A percentile compares a stretch with the other conserved stretches of the same genome.
Conservation (phyloP, 441 rosid genomes). For the Geranium incanum region DNA sequence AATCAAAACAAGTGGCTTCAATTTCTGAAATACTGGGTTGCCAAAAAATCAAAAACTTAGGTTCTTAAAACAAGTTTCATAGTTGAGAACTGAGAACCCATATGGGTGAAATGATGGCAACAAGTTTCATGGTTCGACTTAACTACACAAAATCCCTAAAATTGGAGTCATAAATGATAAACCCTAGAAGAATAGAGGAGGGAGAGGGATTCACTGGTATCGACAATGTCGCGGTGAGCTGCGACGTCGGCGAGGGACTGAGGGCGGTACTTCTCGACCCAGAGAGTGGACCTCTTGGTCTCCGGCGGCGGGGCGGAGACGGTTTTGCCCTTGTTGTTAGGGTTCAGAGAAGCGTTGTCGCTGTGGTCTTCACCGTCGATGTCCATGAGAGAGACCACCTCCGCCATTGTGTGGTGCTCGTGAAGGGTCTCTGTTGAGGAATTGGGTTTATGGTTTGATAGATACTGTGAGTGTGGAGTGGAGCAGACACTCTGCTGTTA, state of each 20-base stretch:
- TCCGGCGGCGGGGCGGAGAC: conserved; percentile 32
- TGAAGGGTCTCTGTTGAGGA: not conserved
- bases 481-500: not conserved
- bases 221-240: conserved; percentile 93
- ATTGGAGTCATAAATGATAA: conserved; percentile 23
- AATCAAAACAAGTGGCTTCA: not conserved
- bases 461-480: not conserved
- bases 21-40: not conserved
- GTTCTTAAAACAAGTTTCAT: not conserved
- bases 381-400: conserved; percentile 52
- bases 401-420: conserved; percentile 34
- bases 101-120: not conserved
- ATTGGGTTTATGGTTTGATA: not conserved
- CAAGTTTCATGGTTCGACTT: not conserved
- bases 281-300: conserved; percentile 53
- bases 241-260: conserved; percentile 94
- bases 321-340: conserved; percentile 41
- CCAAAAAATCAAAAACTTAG: not conserved
- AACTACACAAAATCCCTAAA: not conserved
- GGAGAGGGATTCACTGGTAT: conserved; percentile 50
- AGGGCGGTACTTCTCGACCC: conserved; percentile 98
- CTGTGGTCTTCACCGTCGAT: conserved; percentile 44
- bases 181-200: not conserved
- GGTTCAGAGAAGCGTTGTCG: conserved; percentile 21
- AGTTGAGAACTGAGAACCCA: not conserved